Evolutionary conservation across 2,329 filamentous ascomycete genomes (phyloP), one percentile per base, ranked within the genome.

Genomic region (Trichoderma asperellum): DNA sequence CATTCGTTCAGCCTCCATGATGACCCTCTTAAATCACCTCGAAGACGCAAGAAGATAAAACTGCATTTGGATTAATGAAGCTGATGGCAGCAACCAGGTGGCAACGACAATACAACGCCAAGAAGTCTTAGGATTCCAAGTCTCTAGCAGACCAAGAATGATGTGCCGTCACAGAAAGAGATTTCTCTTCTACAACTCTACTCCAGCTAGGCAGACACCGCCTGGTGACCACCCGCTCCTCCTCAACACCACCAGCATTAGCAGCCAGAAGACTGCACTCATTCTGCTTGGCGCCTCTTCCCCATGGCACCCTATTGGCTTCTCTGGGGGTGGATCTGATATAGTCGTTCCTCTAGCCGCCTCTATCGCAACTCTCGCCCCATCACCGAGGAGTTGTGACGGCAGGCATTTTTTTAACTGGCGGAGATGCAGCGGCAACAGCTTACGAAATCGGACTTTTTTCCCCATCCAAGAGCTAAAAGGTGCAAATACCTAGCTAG

Each of bases 251-350:
- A 66, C 37, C 40, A 32, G 21, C 47, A 53, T 32, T 47, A 55
- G 61, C 49, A 61, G 40, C n/a, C 29, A 32, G 60, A 35, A 40
- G 21, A 32, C 57, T 61, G 43, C 65, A 40, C 49, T 34, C 52
- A 32, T 47, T 52, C 57, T 58, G 65, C 65, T 68, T 68, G 65
- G 56, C 56, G 47, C n/a, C 32, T 37, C 7, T 53, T 29, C 35
- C 65, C 65, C 57, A 68, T 40, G 57, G 47, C 57, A 68, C 57
- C 65, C 65, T 55, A 68, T 68, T 68, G 65, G 65, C 57, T 14
- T 68, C 47, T 52, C 21, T 24, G 40, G 53, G 63, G 43, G 63
- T 68, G 65, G 65, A 68, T 40, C 65, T 43, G 43, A 43, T 61
- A 61, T 47, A 59, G 47, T 53, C 57, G 60, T n/a, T 40, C 49